phyloP scores from a whole-genome alignment of 805 yeast genomes.

The Henningerozyma blattae region DNA sequence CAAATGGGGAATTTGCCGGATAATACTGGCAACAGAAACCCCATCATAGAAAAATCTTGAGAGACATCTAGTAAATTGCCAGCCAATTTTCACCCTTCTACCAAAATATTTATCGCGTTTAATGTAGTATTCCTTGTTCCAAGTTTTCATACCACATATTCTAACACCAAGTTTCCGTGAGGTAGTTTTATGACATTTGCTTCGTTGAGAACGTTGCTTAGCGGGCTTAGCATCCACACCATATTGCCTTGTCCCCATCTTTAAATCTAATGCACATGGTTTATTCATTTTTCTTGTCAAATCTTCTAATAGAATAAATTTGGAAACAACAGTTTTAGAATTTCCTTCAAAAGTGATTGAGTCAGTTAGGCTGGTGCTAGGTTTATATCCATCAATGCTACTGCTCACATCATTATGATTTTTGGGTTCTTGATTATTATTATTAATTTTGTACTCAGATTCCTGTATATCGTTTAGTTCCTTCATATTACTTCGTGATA shows the following conservation, averaged over 20 bases:
- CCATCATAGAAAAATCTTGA: slow-evolving; percentile 79
- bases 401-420: neutral
- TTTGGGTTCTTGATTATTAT: neutral
- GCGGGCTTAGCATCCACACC: slow-evolving; percentile 78
- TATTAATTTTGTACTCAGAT: neutral
- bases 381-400: too few relatives aligned
- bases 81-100: slow-evolving; percentile 56
- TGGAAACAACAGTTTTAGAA: slow-evolving; percentile 24
- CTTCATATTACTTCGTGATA: neutral
- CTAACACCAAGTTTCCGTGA: slow-evolving; percentile 77
- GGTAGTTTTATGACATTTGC: slow-evolving; percentile 74
- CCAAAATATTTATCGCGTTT: slow-evolving; percentile 90
- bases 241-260: slow-evolving; percentile 97
- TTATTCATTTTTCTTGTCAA: slow-evolving; percentile 67
- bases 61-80: slow-evolving; percentile 64
- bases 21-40: slow-evolving; percentile 38
- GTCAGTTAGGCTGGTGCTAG: too few relatives aligned
- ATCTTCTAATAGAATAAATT: slow-evolving; percentile 84
- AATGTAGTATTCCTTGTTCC: slow-evolving; percentile 46
- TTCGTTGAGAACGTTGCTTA: slow-evolving; percentile 68
- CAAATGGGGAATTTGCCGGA: slow-evolving; percentile 55
- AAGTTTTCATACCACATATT: slow-evolving; percentile 89
- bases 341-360: slow-evolving; percentile 15
- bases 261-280: slow-evolving; percentile 89
- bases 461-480: neutral